phyloP scores from a whole-genome alignment of 768 basidiomycete genomes.

The Boletus speciosus region DNA sequence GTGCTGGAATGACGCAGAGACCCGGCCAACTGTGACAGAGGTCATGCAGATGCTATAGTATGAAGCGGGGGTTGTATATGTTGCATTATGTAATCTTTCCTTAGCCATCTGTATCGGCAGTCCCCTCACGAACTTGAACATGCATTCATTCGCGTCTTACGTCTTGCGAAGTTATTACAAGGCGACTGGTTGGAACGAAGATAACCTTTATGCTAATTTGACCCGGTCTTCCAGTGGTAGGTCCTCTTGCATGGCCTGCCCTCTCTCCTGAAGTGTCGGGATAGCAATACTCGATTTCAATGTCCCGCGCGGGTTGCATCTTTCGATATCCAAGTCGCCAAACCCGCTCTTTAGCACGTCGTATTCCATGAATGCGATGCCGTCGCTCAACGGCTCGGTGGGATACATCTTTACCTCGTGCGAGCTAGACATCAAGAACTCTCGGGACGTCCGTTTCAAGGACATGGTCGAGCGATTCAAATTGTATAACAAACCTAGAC shows the following conservation, averaged over 20 bases:
- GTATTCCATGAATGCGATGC: constrained; percentile 90
- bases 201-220: constrained; percentile 87
- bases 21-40: constrained; percentile 41
- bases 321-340: constrained; percentile 83
- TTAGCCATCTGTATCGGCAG: no score
- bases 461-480: constrained; percentile 88
- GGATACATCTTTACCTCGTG: constrained; percentile 94
- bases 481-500: constrained; percentile 75
- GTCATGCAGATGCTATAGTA: constrained; percentile 22
- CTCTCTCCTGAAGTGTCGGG: constrained; percentile 5
- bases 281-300: constrained; percentile 89
- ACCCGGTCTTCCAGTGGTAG: constrained; percentile 86
- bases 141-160: constrained; percentile 88
- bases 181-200: constrained; percentile 96
- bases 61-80: neutral
- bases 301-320: constrained; percentile 76
- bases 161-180: constrained; percentile 87
- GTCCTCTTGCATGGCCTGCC: constrained; percentile 15
- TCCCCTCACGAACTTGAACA: constrained; percentile 23
- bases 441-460: constrained; percentile 74
- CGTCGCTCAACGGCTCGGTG: constrained; percentile 87
- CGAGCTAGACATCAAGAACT: constrained; percentile 66
- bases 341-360: constrained; percentile 87
- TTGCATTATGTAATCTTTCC: constrained; percentile 15
- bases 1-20: constrained; percentile 42